Evolutionary conservation across 345 rosid genomes (phyloP).

Genomic region (Alliaria petiolata): DNA sequence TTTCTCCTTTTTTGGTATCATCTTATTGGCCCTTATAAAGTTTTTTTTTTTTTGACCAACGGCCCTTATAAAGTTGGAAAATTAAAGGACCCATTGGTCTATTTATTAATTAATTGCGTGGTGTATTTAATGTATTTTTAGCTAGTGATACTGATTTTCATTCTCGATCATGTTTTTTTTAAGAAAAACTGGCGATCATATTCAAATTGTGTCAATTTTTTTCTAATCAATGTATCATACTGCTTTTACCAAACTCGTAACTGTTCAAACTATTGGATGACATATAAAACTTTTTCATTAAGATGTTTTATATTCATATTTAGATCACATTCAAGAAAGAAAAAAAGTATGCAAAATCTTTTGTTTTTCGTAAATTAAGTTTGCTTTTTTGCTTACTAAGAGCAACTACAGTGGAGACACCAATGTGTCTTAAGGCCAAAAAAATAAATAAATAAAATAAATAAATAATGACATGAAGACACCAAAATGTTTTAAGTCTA

Average conservation of each 20-base stretch:
- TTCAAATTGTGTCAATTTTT: too few species aligned
- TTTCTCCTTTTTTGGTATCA: not conserved
- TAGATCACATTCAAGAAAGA: too few species aligned
- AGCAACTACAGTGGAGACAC: too few species aligned
- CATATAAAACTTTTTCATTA: not conserved
- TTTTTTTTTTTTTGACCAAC: too few species aligned
- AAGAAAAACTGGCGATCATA: too few species aligned
- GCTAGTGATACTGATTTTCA: slow-evolving; percentile 22
- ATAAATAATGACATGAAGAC: too few species aligned
- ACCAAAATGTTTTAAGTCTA: too few species aligned
- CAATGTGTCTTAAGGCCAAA: too few species aligned
- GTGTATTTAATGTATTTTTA: slow-evolving; percentile 25
- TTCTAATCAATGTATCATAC: not conserved
- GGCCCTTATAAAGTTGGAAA: slow-evolving; percentile 22
- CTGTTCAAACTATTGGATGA: not conserved
- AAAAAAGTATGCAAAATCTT: not conserved
- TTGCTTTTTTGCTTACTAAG: not conserved
- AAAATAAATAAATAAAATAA: too few species aligned
- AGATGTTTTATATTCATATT: not conserved
- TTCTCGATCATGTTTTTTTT: too few species aligned
- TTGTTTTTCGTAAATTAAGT: not conserved
- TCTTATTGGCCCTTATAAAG: slow-evolving; percentile 30
- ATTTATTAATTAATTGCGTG: slow-evolving; percentile 15
- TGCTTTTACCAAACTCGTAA: not conserved
- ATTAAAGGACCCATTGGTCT: slow-evolving; percentile 26